phyloP scores from a whole-genome alignment of 2,329 filamentous ascomycete species.

The Plenodomus lindquistii region DNA sequence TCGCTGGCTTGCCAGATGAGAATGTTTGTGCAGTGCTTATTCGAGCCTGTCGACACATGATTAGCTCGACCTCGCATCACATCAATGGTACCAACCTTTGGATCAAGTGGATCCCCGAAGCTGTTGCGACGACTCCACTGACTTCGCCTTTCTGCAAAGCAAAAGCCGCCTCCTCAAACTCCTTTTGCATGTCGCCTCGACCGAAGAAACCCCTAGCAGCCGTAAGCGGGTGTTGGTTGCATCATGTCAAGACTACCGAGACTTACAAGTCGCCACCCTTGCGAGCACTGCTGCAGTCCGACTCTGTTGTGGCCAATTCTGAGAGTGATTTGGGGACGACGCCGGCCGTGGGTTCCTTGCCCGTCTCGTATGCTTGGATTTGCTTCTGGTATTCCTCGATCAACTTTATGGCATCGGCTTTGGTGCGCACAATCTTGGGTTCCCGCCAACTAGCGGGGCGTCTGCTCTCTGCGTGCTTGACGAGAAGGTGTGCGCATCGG shows the following conservation, averaged over 20 bases:
- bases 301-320: constrained; percentile 84
- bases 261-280: constrained; percentile 86
- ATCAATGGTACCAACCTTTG: constrained; percentile 67
- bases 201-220: constrained; percentile 79
- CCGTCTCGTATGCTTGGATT: constrained; percentile 69
- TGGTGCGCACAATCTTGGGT: constrained; percentile 81
- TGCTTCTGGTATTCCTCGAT: constrained; percentile 74
- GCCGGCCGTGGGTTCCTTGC: constrained; percentile 34
- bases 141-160: constrained; percentile 84
- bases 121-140: constrained; percentile 85
- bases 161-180: constrained; percentile 96
- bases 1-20: neutral
- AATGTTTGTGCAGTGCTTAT: constrained; percentile 3
- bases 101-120: constrained; percentile 93
- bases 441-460: constrained; percentile 93
- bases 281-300: constrained; percentile 91
- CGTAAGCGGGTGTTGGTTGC: constrained; percentile 8
- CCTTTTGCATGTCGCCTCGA: constrained; percentile 94
- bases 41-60: constrained; percentile 23
- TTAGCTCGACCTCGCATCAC: constrained; percentile 13
- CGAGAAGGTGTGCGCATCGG: constrained; percentile 85
- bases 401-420: constrained; percentile 82
- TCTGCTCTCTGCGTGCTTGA: constrained; percentile 89
- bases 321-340: constrained; percentile 58
- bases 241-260: neutral